Conservation (phyloP, 192 early-diverging fungal species). For the Oehlia diaphana region DNA sequence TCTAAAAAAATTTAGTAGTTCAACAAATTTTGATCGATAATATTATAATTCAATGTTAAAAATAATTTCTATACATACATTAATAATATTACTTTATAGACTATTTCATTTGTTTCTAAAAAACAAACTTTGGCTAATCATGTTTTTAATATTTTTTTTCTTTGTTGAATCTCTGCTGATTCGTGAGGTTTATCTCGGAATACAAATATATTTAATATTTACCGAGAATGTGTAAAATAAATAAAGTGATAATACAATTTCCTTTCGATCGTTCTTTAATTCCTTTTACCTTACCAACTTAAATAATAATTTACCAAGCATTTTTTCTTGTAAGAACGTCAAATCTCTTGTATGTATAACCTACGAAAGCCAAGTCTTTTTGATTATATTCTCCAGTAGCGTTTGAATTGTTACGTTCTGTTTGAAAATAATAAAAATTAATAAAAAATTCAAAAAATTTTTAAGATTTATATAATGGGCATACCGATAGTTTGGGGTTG, state of each 20-base stretch:
- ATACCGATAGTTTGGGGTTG: constrained; percentile 31
- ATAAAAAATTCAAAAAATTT: neutral
- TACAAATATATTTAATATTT: too few species aligned
- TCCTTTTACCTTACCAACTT: too few species aligned
- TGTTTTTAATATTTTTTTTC: neutral
- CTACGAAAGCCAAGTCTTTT: constrained; percentile 97
- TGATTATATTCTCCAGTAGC: constrained; percentile 54
- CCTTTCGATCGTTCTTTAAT: neutral
- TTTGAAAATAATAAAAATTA: neutral
- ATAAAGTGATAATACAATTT: neutral
- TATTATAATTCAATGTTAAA: too few species aligned
- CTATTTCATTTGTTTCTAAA: too few species aligned
- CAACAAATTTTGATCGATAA: too few species aligned
- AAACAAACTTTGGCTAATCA: neutral
- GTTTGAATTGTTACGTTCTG: constrained; percentile 18
- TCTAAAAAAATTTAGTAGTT: too few species aligned
- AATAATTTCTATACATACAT: neutral
- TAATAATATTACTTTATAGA: neutral
- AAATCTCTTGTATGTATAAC: constrained; percentile 97
- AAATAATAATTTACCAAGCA: constrained; percentile 45
- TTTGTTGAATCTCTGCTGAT: neutral
- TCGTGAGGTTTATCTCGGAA: neutral
- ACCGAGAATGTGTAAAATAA: neutral
- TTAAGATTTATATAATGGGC: neutral
- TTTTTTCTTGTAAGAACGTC: constrained; percentile 78